Base-by-base conservation (phyloP, 2,329 filamentous ascomycete species). In the Phaeophleospora eucalypticola region DNA sequence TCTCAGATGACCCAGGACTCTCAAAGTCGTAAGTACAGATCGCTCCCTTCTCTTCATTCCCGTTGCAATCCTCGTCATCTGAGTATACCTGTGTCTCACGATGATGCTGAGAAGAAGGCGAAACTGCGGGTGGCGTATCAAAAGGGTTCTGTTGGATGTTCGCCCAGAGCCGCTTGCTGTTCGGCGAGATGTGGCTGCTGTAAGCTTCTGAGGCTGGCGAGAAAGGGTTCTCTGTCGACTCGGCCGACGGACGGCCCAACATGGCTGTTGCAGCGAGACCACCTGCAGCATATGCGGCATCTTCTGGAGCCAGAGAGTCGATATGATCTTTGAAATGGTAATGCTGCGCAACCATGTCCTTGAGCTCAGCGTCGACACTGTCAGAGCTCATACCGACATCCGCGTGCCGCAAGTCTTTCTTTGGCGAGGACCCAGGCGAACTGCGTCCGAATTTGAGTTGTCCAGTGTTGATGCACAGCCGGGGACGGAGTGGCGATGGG, bases 271-370 rank as follows among this genome's bases (percentile, higher is more conserved):
- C 6, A 10, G 36, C 36, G 18, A 37, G 8, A 29, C 24, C 24
- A 29, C 6, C 24, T 7, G 6, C 12, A 12, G 16, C 36, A 9
- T 19, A 16, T 3, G 36, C 24, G 12, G 6, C 12, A 12, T 37
- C 36, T 6, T 19, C 19, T 3, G 36, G 36, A 37, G 36, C 47
- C 3, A 49, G 37, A 15, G 47, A 52, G 12, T 44, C 46, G 36
- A 57, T 46, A 4, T 52, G 49, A 15, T 41, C 42, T 34, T 57
- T 52, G 27, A 54, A 52, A 14, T 43, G 49, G 47, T 53, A 53
- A 41, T 53, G 43, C 21, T 51, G 45, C 17, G 48, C 42, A 7
- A 55, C 45, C 6, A 43, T 52, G 27, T 52, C 41, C 19, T 54
- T 36, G 38, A 56, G 40, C 12, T 47, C 53, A 9, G 41, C 17